Percentiles rank a stretch among this genome's conserved stretches.
phyloP scores from a whole-genome alignment of 345 rosid genomes.

The Stellera chamaejasme region DNA sequence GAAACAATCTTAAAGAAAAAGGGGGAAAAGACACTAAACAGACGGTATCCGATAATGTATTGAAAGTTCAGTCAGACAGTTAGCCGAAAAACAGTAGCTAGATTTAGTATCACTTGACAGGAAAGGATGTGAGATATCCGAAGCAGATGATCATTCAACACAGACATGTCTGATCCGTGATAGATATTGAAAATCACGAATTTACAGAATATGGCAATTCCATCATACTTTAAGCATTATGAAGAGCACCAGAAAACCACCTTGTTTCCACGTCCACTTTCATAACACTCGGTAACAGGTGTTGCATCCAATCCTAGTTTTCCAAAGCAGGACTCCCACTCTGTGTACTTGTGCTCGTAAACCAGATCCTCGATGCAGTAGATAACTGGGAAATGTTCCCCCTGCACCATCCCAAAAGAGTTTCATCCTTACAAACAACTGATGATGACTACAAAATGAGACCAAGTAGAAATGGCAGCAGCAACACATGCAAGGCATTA shows the following conservation, averaged over 20 bases:
- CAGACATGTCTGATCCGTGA: not conserved
- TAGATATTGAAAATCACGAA: not conserved
- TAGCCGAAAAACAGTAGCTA: too few relatives aligned
- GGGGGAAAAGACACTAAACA: too few relatives aligned
- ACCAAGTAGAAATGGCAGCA: too few relatives aligned
- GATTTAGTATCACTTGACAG: too few relatives aligned
- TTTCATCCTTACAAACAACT: too few relatives aligned
- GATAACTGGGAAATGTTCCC: conserved; percentile 65
- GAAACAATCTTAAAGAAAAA: too few relatives aligned
- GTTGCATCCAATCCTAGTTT: conserved; percentile 50
- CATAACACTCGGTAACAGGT: conserved; percentile 51
- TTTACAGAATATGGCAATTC: not conserved
- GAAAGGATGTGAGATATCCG: too few relatives aligned
- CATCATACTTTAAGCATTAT: not conserved
- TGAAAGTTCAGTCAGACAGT: too few relatives aligned
- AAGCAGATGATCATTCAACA: too few relatives aligned
- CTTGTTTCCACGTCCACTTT: conserved; percentile 50
- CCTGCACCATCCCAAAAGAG: conserved; percentile 29
- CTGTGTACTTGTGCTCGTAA: conserved; percentile 29
- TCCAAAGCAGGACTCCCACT: conserved; percentile 76
- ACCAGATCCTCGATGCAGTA: conserved; percentile 68
- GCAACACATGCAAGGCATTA: too few relatives aligned
- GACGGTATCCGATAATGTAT: too few relatives aligned
- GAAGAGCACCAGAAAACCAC: conserved; percentile 25
- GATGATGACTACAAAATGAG: too few relatives aligned